Evolutionary conservation across 805 yeast species (phyloP), one percentile per base, ranked within the genome.

Genomic region (Starmerella davenportii): DNA sequence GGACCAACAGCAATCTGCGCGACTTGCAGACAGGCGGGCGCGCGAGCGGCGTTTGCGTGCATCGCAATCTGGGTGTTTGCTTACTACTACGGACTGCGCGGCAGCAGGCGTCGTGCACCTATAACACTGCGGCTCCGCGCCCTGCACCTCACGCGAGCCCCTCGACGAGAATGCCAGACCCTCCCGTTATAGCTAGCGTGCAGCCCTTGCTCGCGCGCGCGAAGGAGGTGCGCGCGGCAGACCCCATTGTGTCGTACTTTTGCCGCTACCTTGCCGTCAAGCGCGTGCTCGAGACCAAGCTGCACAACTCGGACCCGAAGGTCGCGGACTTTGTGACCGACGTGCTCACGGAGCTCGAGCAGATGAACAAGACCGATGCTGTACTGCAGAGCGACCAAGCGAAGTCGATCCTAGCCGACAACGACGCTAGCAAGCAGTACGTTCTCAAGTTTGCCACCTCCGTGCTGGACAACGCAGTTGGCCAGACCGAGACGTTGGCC

Each of bases 211-310:
- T 57, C 13, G 44, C 50, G 5, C 64, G 85, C 5, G 63, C 81
- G 17, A 56, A 54, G 8, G 93, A 82, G 47, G 50, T 80, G 30
- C 63, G 58, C 16, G 42, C 49, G 1, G 66, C 64, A 8, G 76
- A 79, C 44, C 84, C 92, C 0, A 59, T 76, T 9, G 68, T 81
- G 21, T 63, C 87, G 4, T 81, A 80, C 56, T 79, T 69, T 56
- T 78, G 90, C 57, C 66, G 63, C 44, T 53, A 77, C 36, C 76
- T 77, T 51, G 79, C 84, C 0, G 75, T 79, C 2, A 87, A 85
- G 55, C 63, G 70, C 49, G 74, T 87, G 3, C 59, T 87, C 17
- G 64, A 64, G 28, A 57, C 67, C 32, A 68, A 72, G 39, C 59
- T 75, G 17, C 94, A 84, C 51, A 59, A 68, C 18, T 48, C 60